Evolutionary conservation across 2,329 filamentous ascomycete species (phyloP).

Genomic region (Claviceps sp.): DNA sequence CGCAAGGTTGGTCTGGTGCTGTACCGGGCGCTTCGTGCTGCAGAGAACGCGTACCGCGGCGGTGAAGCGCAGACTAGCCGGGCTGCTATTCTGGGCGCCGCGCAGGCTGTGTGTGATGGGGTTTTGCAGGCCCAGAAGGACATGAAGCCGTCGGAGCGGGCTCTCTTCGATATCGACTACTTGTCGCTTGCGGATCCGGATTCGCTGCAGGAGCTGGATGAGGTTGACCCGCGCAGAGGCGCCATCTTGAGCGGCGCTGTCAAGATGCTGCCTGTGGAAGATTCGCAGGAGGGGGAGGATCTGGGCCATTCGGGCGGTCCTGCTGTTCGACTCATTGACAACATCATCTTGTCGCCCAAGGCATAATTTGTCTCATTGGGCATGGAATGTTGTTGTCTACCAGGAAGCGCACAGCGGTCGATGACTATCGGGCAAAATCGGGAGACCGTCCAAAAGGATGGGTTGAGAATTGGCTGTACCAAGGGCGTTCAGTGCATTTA

Average conservation of each 20-base stretch:
- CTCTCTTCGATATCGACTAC: conserved; percentile 76
- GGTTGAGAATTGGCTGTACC: too few relatives aligned
- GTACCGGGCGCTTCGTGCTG: conserved; percentile 52
- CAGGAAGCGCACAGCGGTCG: too few relatives aligned
- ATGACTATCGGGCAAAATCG: too few relatives aligned
- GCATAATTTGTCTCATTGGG: too few relatives aligned
- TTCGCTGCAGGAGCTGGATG: conserved; percentile 63
- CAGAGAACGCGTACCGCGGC: conserved; percentile 52
- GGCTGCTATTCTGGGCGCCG: conserved; percentile 57
- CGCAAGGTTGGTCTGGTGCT: conserved; percentile 62
- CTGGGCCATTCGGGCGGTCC: conserved; percentile 60
- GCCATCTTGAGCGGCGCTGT: conserved; percentile 83
- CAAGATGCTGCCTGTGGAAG: conserved; percentile 74
- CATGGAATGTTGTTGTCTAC: too few relatives aligned
- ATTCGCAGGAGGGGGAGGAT: conserved; percentile 56
- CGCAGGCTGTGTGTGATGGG: conserved; percentile 43
- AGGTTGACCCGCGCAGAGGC: conserved; percentile 55
- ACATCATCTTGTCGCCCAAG: conserved; percentile 50
- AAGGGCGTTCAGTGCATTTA: too few relatives aligned
- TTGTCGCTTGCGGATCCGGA: conserved; percentile 80
- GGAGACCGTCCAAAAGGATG: too few relatives aligned
- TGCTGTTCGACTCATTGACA: conserved; percentile 81
- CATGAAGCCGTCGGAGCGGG: conserved; percentile 46
- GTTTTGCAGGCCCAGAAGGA: conserved; percentile 48
- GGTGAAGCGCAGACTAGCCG: conserved; percentile 29